Conservation (phyloP, 768 basidiomycete genomes). For the Kwoniella pini region DNA sequence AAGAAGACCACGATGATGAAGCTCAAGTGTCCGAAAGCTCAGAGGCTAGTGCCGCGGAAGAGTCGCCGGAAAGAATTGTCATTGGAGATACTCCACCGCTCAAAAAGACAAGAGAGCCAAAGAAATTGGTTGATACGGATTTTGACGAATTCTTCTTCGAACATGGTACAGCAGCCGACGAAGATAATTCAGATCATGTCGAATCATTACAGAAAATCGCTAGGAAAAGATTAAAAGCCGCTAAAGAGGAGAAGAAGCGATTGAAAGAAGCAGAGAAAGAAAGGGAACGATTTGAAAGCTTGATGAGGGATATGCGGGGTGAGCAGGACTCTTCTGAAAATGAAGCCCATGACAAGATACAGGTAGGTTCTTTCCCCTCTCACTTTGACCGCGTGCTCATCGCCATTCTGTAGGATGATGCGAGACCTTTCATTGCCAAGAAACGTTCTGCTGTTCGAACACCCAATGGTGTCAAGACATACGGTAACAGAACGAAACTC, state of each 20-base stretch:
- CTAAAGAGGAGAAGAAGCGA: slow-evolving; percentile 29
- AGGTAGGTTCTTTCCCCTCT: no score
- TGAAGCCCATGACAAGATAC: no score
- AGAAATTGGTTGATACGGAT: slow-evolving; percentile 30
- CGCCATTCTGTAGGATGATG: no score
- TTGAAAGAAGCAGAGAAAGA: slow-evolving; percentile 20
- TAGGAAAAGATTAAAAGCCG: slow-evolving; percentile 19
- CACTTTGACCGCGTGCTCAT: no score
- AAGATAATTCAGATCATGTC: slow-evolving; percentile 21
- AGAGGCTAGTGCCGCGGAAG: slow-evolving; percentile 14
- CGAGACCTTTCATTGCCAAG: neutral
- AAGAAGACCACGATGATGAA: slow-evolving; percentile 29
- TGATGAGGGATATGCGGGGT: slow-evolving; percentile 17
- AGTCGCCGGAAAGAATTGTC: slow-evolving; percentile 29
- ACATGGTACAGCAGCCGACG: slow-evolving; percentile 33
- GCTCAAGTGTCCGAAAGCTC: slow-evolving; percentile 17
- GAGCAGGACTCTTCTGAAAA: neutral
- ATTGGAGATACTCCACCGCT: slow-evolving; percentile 27
- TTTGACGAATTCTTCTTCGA: slow-evolving; percentile 38
- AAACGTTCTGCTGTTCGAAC: slow-evolving; percentile 1
- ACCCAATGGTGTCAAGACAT: slow-evolving; percentile 12
- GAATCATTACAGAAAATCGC: slow-evolving; percentile 37
- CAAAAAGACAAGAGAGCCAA: slow-evolving; percentile 5
- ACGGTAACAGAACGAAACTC: slow-evolving; percentile 1
- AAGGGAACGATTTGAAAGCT: slow-evolving; percentile 27